Evolutionary conservation across 225 moss, liverwort and hornwort species (phyloP), one percentile per base, ranked within the genome.

Genomic region (Antitrichia curtipendula): DNA sequence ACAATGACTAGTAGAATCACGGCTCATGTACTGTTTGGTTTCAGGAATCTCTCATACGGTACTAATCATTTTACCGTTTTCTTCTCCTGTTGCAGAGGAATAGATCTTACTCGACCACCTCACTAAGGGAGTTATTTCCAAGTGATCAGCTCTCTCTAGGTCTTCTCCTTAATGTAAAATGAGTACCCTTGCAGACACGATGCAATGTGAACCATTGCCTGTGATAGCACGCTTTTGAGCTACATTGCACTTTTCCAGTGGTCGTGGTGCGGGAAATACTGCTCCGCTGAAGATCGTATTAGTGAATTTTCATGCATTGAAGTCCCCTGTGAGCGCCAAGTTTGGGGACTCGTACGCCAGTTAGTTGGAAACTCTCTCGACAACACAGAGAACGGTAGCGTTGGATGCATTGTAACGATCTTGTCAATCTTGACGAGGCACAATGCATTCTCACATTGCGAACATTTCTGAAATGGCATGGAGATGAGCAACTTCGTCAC

Each of bases 31-130:
- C n/a, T 71, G 58, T 43, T 47, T 74, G 70, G 38, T 40, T 88
- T 59, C 16, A 80, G 52, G 50, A 78, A 60, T 38, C 20, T 32
- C 17, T 76, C 23, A 23, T 24, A 61, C 57, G 40, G 19, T 29
- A 57, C 79, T 88, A 56, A 85, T 88, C 20, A n/a, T 16, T 62
- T 47, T 53, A 17, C 28, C 50, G 13, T 36, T 60, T 69, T 53
- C 61, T 83, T 83, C 40, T 78, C 69, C 68, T 75, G 72, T 88
- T 92, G 93, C 91, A 94, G 93, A 91, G 92, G 93, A 68, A 85
- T 92, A 76, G 85, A 91, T 75, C 88, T 94, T 41, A 85, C 89
- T 78, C 89, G 80, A 86, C 87, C 84, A 69, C 88, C 86, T 76
- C 89, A 82, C 27, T 88, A 76, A 81, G 59, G 75, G 77, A 78